Evolutionary conservation across 148 eudicot species (phyloP), one percentile per base, ranked within the genome.

Genomic region (Nepenthes mirabilis): DNA sequence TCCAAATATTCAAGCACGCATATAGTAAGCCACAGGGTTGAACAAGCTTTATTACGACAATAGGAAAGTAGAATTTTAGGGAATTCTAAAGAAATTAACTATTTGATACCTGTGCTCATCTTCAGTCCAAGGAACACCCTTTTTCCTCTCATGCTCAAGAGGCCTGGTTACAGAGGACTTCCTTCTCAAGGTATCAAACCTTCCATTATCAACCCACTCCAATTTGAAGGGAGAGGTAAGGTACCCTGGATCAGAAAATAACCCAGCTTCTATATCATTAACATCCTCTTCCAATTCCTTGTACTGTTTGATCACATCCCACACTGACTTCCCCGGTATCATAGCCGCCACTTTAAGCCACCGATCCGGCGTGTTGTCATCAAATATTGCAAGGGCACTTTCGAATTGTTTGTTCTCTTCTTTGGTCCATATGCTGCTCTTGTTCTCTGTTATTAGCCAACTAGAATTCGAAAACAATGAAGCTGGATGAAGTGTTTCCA

Each of bases 81-180:
- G 40, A 33, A 37, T 33, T 11, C n/a, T 11, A 33, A 6, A 11
- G 55, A 58, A 7, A 14, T 13, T 1, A 13, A 14, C 34, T 11
- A 5, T 0, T 7, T 23, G 5, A 70, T 60, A 91, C 98, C 89
- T 88, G 76, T 93, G 98, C 64, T 93, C 96, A 37, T 86, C 96
- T 65, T 88, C 89, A 43, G 98, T 93, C 98, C 98, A 93, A 23
- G 98, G 96, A 2, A 93, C 79, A 34, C 98, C 98, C 72, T 88
- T 93, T 58, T 81, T 86, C 65, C 94, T 83, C 56, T 93, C 98
- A 6, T 86, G 91, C 12, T 88, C 96, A 70, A 45, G 63, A 60
- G 77, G 59, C 64, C 91, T 72, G 53, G 72, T 23, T 11, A 61
- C 33, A 59, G 74, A 55, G 53, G 80, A 75, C 56, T 60, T 70